Conservation (phyloP, 768 basidiomycete species). For the Suillus fuscotomentosus region DNA sequence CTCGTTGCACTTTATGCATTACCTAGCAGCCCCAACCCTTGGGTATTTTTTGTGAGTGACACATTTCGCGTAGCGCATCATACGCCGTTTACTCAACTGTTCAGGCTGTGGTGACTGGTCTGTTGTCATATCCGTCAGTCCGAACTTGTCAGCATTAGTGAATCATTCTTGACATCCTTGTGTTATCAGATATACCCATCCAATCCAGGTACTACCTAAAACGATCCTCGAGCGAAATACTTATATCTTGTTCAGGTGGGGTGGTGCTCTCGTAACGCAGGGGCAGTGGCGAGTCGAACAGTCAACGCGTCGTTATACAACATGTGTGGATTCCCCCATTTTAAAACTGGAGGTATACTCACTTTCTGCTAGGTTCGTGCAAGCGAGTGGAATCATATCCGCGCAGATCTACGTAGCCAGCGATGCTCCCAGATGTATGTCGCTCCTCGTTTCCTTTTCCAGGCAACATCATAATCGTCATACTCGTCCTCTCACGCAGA, state of each 20-base stretch:
- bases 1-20: conserved; percentile 53
- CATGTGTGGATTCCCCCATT: conserved; percentile 32
- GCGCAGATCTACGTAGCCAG: conserved; percentile 57
- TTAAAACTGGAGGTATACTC: background rate
- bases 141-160: background rate
- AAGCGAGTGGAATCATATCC: conserved; percentile 43
- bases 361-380: conserved; percentile 34
- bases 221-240: background rate
- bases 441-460: background rate
- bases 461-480: background rate
- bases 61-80: background rate
- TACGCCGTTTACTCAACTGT: background rate
- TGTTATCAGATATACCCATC: conserved; percentile 41
- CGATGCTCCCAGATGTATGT: conserved; percentile 55
- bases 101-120: conserved; percentile 42
- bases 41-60: conserved; percentile 49
- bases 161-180: conserved; percentile 8
- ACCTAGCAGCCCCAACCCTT: conserved; percentile 47
- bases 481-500: conserved; percentile 30
- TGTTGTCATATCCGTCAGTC: conserved; percentile 44
- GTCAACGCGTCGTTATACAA: conserved; percentile 62
- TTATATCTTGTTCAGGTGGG: conserved; percentile 33
- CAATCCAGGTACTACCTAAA: conserved; percentile 37
- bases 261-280: conserved; percentile 61
- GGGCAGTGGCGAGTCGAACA: conserved; percentile 57